Base-by-base conservation (phyloP, 1,284 basidiomycete species). In the Heliocybe sulcata region DNA sequence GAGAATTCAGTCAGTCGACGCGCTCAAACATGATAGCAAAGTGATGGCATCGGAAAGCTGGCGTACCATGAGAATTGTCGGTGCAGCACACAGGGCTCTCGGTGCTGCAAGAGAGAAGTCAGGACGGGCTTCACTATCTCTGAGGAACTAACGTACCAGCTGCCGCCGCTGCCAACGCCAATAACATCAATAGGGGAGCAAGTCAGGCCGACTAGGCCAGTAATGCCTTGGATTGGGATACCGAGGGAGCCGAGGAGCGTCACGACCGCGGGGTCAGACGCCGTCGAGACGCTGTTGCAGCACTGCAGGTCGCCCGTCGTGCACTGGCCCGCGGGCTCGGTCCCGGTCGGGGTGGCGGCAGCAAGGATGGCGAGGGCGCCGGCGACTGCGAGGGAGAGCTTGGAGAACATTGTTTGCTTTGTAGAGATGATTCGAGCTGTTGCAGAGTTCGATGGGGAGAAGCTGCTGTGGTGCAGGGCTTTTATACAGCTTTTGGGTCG, bases 141-240 rank as follows among this genome's bases (percentile, higher is more conserved):
- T n/a, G n/a, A n/a, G n/a, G n/a, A n/a, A n/a, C n/a, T n/a, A n/a
- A 52, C 61, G 47, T 57, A 67, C 69, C 69, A 69, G 31, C 59
- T 58, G 52, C 56, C 55, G 14, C 45, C 45, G 49, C 64, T 63
- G 23, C 68, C 67, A 51, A 67, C 59, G 14, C 67, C 69, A 16
- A 66, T 47, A 54, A 69, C 65, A 51, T 62, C 62, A 45, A 70
- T 64, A 1, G 69, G 69, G 16, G 62, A 63, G 58, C 68, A 70
- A 29, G 58, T 62, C 19, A 70, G 61, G 16, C 69, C 69, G 33
- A 69, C 59, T 27, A 65, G 61, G 25, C 57, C 62, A 45, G 64
- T 62, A 25, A 67, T 63, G 14, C 57, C 63, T 35, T 63, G 58
- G 2, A 69, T 54, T 29, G 64, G 65, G 27, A 66, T 62, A 14